phyloP scores from a whole-genome alignment of 2,329 filamentous ascomycete species.

The Alternaria triticimaculans region DNA sequence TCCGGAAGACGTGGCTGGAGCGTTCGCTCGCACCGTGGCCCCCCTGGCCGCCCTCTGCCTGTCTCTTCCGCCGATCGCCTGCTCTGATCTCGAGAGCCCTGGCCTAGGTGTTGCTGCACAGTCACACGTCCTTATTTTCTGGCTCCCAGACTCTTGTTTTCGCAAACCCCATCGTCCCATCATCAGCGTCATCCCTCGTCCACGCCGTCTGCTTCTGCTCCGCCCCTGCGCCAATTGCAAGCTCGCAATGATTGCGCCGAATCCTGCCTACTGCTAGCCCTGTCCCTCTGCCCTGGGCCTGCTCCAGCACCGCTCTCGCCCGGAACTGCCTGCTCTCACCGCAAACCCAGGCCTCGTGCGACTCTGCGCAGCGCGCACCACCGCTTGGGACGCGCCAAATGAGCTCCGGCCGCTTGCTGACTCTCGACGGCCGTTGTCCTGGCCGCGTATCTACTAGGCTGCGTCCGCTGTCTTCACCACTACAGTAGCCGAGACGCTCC shows the following conservation, averaged over 20 bases:
- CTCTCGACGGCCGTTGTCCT: slow-evolving; percentile 37
- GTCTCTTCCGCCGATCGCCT: slow-evolving; percentile 10
- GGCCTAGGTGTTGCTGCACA: slow-evolving; percentile 8
- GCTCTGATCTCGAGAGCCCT: slow-evolving; percentile 12
- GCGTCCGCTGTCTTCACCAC: slow-evolving; percentile 24
- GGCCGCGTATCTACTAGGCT: slow-evolving; percentile 34
- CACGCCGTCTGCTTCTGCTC: neutral
- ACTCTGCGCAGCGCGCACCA: slow-evolving; percentile 22
- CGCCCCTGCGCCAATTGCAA: slow-evolving; percentile 13
- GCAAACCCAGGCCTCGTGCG: slow-evolving; percentile 15
- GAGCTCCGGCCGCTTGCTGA: slow-evolving; percentile 31
- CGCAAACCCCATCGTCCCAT: slow-evolving; percentile 4
- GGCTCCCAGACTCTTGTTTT: slow-evolving; percentile 17
- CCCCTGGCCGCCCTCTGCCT: neutral
- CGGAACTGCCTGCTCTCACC: slow-evolving; percentile 14
- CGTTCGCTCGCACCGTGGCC: neutral
- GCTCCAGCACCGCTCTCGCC: slow-evolving; percentile 19
- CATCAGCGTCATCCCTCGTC: slow-evolving; percentile 5
- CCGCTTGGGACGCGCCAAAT: slow-evolving; percentile 37
- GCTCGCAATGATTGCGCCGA: slow-evolving; percentile 30
- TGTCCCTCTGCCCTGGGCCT: slow-evolving; percentile 18
- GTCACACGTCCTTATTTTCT: slow-evolving; percentile 11
- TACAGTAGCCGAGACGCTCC: slow-evolving; percentile 26
- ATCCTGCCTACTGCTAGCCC: slow-evolving; percentile 25
- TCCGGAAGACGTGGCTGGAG: slow-evolving; percentile 2